Base-by-base conservation (phyloP, 495 filamentous ascomycete genomes). In the Pseudomonodictys pantanalensis region DNA sequence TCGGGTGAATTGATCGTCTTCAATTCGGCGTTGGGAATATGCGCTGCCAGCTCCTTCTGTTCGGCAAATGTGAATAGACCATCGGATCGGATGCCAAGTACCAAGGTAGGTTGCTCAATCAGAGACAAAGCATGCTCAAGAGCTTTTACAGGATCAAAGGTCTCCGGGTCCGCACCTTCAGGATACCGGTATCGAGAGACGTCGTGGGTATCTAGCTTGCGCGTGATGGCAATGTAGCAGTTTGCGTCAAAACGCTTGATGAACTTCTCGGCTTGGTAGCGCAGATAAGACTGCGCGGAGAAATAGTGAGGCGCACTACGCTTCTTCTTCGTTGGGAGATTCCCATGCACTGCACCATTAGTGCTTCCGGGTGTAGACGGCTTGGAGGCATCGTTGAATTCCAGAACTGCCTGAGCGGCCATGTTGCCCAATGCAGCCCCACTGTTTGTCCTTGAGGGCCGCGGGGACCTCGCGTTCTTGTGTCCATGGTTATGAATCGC, bases 201-300 rank as follows among this genome's bases (percentile, higher is more conserved):
- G 69, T 98, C 93, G 70, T 98, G 93, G 2, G 93, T 98, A 68
- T 98, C 93, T n/a, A 98, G 84, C 73, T 98, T 98, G 58, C 93
- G 89, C 5, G 93, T 97, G 71, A 97, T 96, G 58, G 93, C 91
- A 56, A 98, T 97, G 75, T 98, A 98, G 76, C 93, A 97, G 70
- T 98, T 98, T 62, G 90, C 87, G 73, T 98, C 93, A 69, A 97
- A 98, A 6, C 93, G 86, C 68, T 90, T 91, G 60, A 97, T 92
- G 69, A 98, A 98, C 72, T 98, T 98, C 52, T 86, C 82, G 39
- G 89, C 92, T 75, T 98, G 93, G 73, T 98, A 98, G n/a, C 93
- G 88, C 6, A 98, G 87, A 71, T 98, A 98, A 0, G 90, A 95
- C 69, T 98, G 93, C 0, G 92, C 93, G 15, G 92, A 97, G 74